phyloP scores from a whole-genome alignment of 768 basidiomycete genomes.

The Suillus discolor region DNA sequence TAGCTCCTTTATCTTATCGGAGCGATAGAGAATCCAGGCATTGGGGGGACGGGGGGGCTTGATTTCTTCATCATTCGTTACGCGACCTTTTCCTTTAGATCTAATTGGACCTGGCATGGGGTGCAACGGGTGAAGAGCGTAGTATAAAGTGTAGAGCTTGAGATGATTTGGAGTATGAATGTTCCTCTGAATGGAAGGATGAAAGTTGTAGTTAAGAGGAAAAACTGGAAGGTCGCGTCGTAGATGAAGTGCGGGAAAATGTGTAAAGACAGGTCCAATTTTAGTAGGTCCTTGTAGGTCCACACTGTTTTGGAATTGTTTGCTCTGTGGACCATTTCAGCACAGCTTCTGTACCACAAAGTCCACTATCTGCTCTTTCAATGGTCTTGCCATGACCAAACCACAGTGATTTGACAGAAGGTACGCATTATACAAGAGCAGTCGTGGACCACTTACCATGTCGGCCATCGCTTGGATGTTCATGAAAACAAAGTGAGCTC shows the following conservation, averaged over 20 bases:
- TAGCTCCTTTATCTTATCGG: slow-evolving; percentile 52
- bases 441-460: slow-evolving; percentile 18
- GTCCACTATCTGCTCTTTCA: background rate
- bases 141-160: slow-evolving; percentile 13
- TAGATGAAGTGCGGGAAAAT: slow-evolving; percentile 27
- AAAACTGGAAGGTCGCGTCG: slow-evolving; percentile 27
- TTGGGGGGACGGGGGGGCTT: slow-evolving; percentile 70
- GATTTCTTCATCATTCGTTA: slow-evolving; percentile 13
- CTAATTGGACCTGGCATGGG: slow-evolving; percentile 28
- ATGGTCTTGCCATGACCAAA: slow-evolving; percentile 5
- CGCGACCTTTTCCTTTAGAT: slow-evolving; percentile 11
- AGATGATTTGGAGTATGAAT: slow-evolving; percentile 14
- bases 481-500: slow-evolving; percentile 7
- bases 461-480: slow-evolving; percentile 16
- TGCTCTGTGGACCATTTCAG: slow-evolving; percentile 19
- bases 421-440: slow-evolving; percentile 4
- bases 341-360: slow-evolving; percentile 11
- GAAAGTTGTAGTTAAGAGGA: slow-evolving; percentile 17
- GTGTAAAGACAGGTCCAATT: slow-evolving; percentile 23
- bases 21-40: slow-evolving; percentile 83
- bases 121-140: slow-evolving; percentile 9
- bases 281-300: slow-evolving; percentile 40
- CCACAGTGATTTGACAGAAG: background rate
- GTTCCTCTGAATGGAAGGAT: slow-evolving; percentile 14
- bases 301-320: slow-evolving; percentile 36